Base-by-base conservation (phyloP, 768 basidiomycete genomes). In the Mrakia gelida region DNA sequence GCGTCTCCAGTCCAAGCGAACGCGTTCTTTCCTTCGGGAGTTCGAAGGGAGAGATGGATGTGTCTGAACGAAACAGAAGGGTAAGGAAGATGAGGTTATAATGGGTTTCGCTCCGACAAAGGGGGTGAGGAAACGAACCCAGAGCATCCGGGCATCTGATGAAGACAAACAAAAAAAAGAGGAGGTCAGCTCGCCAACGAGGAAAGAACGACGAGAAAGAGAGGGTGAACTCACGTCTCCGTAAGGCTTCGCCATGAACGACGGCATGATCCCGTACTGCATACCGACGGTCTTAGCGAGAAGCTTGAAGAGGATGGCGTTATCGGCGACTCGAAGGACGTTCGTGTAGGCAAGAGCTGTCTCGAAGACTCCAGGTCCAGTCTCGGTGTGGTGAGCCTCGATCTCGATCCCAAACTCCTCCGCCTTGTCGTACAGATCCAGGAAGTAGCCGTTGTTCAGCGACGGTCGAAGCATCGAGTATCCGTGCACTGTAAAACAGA, bases 201-300 rank as follows among this genome's bases (percentile, higher is more conserved):
- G 18, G 10, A 32, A 15, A 11, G 74, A 56, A 43, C 77, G 63
- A 82, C 49, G 70, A 70, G n/a, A 43, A 62, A 61, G 26, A 75
- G 8, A 43, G 8, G 56, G 41, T 32, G 3, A 70, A 86, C 91
- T 82, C 82, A 95, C 94, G 82, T 93, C 90, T 45, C 90, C 91
- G 92, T 93, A 97, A 34, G 95, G 95, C 82, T 98, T 98, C 0
- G 95, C 95, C 96, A 98, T 98, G 85, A 99, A 99, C 79, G 93
- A 96, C 1, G 97, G 96, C 56, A 94, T 88, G 75, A 99, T 87
- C 13, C 92, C 92, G 80, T 92, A 87, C 83, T 91, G 89, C 88
- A 97, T 92, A 0, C 96, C 96, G 2, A 96, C 85, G 78, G 93
- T 93, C 87, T 98, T 98, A 3, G 93, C 92, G 21, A 92, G 84